Base-by-base conservation (phyloP, 1,284 basidiomycete genomes). In the Ganoderma sinense region DNA sequence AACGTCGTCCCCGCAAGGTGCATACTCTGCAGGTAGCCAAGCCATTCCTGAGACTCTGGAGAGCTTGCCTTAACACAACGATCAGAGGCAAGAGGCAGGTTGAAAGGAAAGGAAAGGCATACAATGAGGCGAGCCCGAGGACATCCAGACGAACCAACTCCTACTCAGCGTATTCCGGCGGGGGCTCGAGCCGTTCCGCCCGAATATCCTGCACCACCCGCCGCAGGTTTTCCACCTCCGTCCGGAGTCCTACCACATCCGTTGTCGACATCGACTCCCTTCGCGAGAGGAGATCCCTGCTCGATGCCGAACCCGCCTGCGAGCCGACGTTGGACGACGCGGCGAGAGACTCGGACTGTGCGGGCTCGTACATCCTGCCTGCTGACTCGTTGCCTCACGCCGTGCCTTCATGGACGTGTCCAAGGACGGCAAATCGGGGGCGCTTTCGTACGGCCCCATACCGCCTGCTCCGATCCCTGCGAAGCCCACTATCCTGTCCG, bases 201-300 rank as follows among this genome's bases (percentile, higher is more conserved):
- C 72, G 75, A n/a, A 79, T 67, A 43, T 75, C 71, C 69, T 74
- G 70, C 75, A 79, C 76, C 31, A 74, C 75, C 39, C 72, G 65
- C 64, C 78, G 69, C 62, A 79, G 64, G 55, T 77, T 76, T 70
- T 76, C 75, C 48, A 78, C 76, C 69, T 79, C 78, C 11, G 72
- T 59, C 11, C 76, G 74, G 61, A 78, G 66, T 10, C 71, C 73
- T 7, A 68, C 29, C 8, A 79, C 74, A 36, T 76, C 76, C 31
- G 68, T 69, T 36, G 76, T 36, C 36, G 36, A 36, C 10, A 36
- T 36, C 10, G 36, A 36, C 6, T 36, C 36, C 36, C 36, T 36
- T 36, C 36, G 74, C 40, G 76, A 73, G 10, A 75, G 72, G 18
- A 74, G 76, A 1, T 77, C 73, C 14, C 68, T 45, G 62, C 75